Evolutionary conservation across 176 grass and related monocot genomes (phyloP).

Genomic region (Carex parvula): DNA sequence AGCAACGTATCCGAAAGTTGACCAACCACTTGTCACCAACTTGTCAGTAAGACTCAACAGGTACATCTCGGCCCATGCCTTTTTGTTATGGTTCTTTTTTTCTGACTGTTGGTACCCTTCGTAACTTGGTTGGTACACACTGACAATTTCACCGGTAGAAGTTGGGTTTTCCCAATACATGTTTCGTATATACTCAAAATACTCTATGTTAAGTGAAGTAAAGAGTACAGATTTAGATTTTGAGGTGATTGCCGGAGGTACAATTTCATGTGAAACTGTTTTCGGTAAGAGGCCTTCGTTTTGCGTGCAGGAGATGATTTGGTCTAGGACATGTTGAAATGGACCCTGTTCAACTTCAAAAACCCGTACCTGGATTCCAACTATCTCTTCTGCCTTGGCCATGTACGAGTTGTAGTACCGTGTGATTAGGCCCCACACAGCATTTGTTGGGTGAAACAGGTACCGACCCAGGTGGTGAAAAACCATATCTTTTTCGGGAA

Average conservation of each 20-base stretch:
- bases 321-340: constrained; percentile 78
- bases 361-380: constrained; percentile 87
- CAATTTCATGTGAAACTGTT: constrained; percentile 28
- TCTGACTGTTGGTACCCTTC: constrained; percentile 73
- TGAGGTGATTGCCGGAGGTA: constrained; percentile 21
- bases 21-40: constrained; percentile 81
- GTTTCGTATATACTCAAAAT: constrained; percentile 59
- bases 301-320: constrained; percentile 62
- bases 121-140: constrained; percentile 81
- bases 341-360: constrained; percentile 53
- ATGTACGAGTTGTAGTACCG: constrained; percentile 62
- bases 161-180: constrained; percentile 94
- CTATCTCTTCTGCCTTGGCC: constrained; percentile 57
- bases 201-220: constrained; percentile 73
- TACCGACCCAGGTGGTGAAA: constrained; percentile 60
- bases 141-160: constrained; percentile 50
- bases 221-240: constrained; percentile 63
- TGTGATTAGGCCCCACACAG: constrained; percentile 42
- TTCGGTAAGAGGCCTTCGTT: constrained; percentile 64
- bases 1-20: constrained; percentile 92
- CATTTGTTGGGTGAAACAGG: constrained; percentile 58
- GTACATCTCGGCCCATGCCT: constrained; percentile 95
- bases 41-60: constrained; percentile 78
- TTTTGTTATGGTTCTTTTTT: constrained; percentile 77
- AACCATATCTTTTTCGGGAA: constrained; percentile 39